These are phyloP conservation scores for Coelastrella sp. DNA, from an alignment of 139 green algal genomes.

Conservation along the genomic window DNA sequence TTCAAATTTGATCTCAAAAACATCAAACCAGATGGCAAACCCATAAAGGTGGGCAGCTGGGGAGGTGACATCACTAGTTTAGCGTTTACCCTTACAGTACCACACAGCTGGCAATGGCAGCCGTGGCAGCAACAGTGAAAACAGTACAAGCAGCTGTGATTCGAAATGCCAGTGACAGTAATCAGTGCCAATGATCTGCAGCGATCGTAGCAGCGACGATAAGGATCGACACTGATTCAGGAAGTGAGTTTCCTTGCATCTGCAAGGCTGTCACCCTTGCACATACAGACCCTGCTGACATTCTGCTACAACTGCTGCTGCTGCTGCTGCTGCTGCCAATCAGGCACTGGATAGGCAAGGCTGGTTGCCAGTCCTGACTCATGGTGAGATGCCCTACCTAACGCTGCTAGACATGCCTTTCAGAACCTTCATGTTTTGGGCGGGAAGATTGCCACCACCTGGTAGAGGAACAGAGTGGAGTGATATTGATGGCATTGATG, in stretches of 20 bases:
- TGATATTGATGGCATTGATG: constrained; percentile 41
- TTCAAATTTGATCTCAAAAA: constrained; percentile 50
- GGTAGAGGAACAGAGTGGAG: not conserved
- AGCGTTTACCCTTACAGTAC: too few species aligned
- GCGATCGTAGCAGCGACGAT: too few species aligned
- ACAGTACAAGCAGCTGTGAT: too few species aligned
- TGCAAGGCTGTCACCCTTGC: too few species aligned
- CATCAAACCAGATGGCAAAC: constrained; percentile 9
- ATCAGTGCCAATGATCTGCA: too few species aligned
- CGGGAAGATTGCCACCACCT: not conserved
- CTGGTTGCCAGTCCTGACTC: not conserved
- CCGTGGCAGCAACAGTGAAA: too few species aligned
- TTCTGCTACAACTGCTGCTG: constrained; percentile 3
- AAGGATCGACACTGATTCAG: too few species aligned
- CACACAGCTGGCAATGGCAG: too few species aligned
- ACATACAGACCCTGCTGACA: too few species aligned
- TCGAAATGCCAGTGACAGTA: too few species aligned
- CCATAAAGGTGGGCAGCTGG: not conserved
- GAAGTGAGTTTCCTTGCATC: too few species aligned
- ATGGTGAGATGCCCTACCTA: constrained; percentile 26
- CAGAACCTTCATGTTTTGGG: constrained; percentile 33
- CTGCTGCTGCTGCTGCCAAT: not conserved
- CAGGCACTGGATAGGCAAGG: constrained; percentile 33
- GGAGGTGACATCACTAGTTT: too few species aligned
- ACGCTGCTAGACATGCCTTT: constrained; percentile 43